Evolutionary conservation across 106 monocot genomes (phyloP), one percentile per base, ranked within the genome.

Genomic region (Iris macrosiphon): DNA sequence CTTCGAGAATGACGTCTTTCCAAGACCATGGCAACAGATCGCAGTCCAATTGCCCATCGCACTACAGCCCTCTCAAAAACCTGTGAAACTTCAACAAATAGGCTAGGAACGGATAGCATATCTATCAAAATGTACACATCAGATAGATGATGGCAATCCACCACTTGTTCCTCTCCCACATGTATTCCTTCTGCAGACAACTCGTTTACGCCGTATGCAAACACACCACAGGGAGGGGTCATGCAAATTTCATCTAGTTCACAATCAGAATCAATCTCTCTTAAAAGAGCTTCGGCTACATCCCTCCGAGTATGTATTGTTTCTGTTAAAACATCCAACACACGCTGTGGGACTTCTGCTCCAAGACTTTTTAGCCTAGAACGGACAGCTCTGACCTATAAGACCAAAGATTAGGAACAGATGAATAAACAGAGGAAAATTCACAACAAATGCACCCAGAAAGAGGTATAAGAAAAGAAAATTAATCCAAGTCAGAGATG

Each of bases 51-150:
- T 26, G 69, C 61, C 31, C 89, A 82, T 47, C 71, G 63, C 23
- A 79, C 26, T 59, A 96, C 50, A 42, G 76, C 75, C 68, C 67
- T 79, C 62, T 86, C 78, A 60, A 85, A 86, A 35, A 89, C 71
- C 62, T 79, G 79, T 72, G 85, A 79, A 57, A 71, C 85, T 46
- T 86, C 82, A 69, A 79, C 77, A 82, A 89, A 86, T 14, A 96
- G 33, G 26, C 66, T 47, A 41, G 89, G 83, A 38, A 82, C 62
- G 1, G 79, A 75, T 13, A 96, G 49, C 85, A 89, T 82, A 61
- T 90, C 86, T 27, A 86, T 40, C 52, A 96, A 77, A 6, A 90
- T 60, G 66, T 82, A 86, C 30, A 80, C 79, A 80, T 96, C 95
- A 42, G 85, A 74, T 10, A 79, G 60, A 72, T 84, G 60, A 55